phyloP scores from a whole-genome alignment of 768 basidiomycete genomes.

The Butyriboletus loyo region DNA sequence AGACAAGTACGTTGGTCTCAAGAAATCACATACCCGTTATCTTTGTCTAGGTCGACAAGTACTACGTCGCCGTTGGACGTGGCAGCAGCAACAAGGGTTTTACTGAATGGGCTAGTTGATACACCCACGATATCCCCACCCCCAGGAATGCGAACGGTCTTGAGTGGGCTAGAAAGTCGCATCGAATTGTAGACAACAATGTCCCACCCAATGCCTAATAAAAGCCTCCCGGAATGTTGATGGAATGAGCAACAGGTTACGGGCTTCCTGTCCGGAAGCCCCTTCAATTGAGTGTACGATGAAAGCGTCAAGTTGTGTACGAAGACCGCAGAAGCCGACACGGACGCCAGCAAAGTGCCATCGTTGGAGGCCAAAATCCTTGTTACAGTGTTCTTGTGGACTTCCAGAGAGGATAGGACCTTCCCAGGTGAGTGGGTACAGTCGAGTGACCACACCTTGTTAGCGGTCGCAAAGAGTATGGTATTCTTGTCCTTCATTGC shows the following conservation, averaged over 20 bases:
- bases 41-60: conserved; percentile 72
- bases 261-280: conserved; percentile 41
- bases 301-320: conserved; percentile 58
- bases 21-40: conserved; percentile 52
- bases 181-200: conserved; percentile 62
- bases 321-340: conserved; percentile 50
- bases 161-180: conserved; percentile 53
- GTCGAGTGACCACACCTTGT: conserved; percentile 52
- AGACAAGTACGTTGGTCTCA: not conserved
- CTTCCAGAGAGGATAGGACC: conserved; percentile 46
- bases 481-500: conserved; percentile 33
- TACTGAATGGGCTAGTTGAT: conserved; percentile 73
- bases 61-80: conserved; percentile 52
- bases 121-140: conserved; percentile 53
- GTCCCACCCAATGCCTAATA: conserved; percentile 51
- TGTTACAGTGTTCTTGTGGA: conserved; percentile 49
- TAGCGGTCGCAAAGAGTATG: conserved; percentile 44
- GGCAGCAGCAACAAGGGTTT: conserved; percentile 60
- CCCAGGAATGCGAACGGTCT: conserved; percentile 48
- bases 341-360: conserved; percentile 51
- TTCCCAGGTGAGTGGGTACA: conserved; percentile 37
- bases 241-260: conserved; percentile 59
- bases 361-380: conserved; percentile 62
- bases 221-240: conserved; percentile 55
- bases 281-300: conserved; percentile 53